Evolutionary conservation across 106 monocot genomes (phyloP).

Genomic region (Triglochin maritima): DNA sequence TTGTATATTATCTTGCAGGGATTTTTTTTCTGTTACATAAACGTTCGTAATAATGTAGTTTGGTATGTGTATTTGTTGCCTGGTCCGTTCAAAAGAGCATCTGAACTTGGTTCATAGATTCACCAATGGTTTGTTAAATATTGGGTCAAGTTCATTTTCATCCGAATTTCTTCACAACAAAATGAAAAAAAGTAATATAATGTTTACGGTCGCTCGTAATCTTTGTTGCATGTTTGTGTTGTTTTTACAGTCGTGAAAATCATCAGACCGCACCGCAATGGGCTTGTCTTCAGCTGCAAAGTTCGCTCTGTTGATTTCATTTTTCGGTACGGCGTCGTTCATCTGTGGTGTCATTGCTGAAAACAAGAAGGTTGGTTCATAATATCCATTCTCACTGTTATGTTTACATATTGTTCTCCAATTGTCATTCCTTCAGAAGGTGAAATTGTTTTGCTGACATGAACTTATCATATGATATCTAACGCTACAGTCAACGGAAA

Average conservation of each 20-base stretch:
- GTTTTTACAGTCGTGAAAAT: too few species aligned
- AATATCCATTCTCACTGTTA: neutral
- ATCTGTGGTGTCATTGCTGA: conserved; percentile 31
- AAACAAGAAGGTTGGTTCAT: conserved; percentile 25
- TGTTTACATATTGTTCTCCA: neutral
- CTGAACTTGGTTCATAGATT: too few species aligned
- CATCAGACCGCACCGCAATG: conserved; percentile 4
- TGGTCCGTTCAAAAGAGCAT: too few species aligned
- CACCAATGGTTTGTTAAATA: too few species aligned
- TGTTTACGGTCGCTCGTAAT: neutral
- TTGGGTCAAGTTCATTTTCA: too few species aligned
- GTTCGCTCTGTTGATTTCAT: conserved; percentile 18
- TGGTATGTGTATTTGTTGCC: too few species aligned
- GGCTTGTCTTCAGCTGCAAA: conserved; percentile 12
- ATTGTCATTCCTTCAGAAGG: neutral
- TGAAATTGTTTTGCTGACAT: neutral
- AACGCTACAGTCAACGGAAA: too few species aligned
- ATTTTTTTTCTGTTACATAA: too few species aligned
- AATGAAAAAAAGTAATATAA: too few species aligned
- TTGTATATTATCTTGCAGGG: too few species aligned
- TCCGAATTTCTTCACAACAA: too few species aligned
- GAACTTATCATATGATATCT: neutral
- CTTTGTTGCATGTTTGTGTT: neutral
- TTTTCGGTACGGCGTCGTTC: conserved; percentile 25
- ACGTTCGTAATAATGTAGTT: too few species aligned